Evolutionary conservation across 179 eudicot genomes (phyloP).

Genomic region (Corrigiola litoralis): DNA sequence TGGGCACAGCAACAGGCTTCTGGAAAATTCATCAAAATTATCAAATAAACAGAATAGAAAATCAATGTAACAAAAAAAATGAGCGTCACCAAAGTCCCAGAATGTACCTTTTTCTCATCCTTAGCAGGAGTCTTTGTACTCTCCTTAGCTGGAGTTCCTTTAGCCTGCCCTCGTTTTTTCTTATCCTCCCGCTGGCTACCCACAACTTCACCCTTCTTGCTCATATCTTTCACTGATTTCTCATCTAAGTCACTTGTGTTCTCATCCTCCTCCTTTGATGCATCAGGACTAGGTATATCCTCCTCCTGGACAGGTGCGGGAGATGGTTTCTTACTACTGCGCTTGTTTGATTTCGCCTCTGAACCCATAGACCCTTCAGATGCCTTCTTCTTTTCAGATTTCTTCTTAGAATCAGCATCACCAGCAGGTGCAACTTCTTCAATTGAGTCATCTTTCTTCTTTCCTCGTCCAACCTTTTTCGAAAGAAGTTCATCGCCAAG

Average conservation of each 20-base stretch:
- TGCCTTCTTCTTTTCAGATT: constrained; percentile 25
- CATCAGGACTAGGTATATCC: constrained; percentile 25
- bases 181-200: constrained; percentile 31
- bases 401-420: constrained; percentile 22
- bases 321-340: constrained; percentile 30
- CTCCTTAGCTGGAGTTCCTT: constrained; percentile 36
- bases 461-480: constrained; percentile 22
- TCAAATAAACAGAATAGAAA: neutral
- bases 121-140: constrained; percentile 24
- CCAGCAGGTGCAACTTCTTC: constrained; percentile 30
- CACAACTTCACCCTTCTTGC: constrained; percentile 26
- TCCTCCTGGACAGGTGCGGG: constrained; percentile 29
- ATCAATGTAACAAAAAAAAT: neutral
- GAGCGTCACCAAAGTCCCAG: neutral
- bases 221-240: constrained; percentile 23
- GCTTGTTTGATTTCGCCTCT: constrained; percentile 24
- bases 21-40: constrained; percentile 12
- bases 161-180: constrained; percentile 44
- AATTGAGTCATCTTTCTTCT: constrained; percentile 33
- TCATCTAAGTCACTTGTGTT: constrained; percentile 28
- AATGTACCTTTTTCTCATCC: constrained; percentile 42
- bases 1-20: constrained; percentile 45
- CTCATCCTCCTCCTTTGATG: constrained; percentile 35
- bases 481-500: constrained; percentile 37
- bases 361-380: constrained; percentile 32